Base-by-base conservation (phyloP, 2,329 filamentous ascomycete species). In the Ceratocystis cacaofunesta region DNA sequence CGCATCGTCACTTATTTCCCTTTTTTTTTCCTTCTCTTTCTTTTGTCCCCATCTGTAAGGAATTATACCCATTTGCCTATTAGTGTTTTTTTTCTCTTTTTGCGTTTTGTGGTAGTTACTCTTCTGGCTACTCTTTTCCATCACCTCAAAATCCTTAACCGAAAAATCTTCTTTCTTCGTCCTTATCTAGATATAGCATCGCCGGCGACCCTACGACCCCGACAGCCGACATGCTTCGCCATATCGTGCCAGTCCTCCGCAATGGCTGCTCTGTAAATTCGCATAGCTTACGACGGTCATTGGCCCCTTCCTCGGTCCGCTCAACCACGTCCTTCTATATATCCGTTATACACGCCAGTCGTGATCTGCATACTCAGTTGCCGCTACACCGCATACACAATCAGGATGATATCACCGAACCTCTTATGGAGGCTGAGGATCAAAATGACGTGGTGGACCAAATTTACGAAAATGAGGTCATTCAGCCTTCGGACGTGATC, bases 161-260 rank as follows among this genome's bases (percentile, higher is more conserved):
- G 25, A 58, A 30, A 30, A 41, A 41, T 41, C 36, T 41, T 41
- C 10, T 1, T 5, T 15, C 36, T 41, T 41, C 10, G 36, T 41
- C 3, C 36, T 15, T 41, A 15, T 41, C 36, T 41, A 41, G 10
- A 12, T 12, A 41, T 12, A n/a, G 55, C 55, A 58, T 32, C 55
- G 25, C 8, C n/a, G 19, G 28, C 17, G 10, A n/a, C 55, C 8
- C 6, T 58, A 25, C 48, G 15, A 19, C 22, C 36, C 6, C 25
- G 10, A 17, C 6, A 22, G 30, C 19, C 52, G 60, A 48, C 43
- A 67, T 67, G 66, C 63, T 67, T 67, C 66, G 66, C 50, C 66
- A 67, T 52, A 65, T 67, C 32, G 66, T 67, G 63, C 66, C 66
- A 32, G 63, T 67, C 5, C 63, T 67, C 25, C 66, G 66, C 48